A percentile compares a stretch with the other conserved stretches of the same genome.
These are phyloP conservation scores for Citrus trifoliata DNA, from an alignment of 345 rosid genomes.

Conservation along the genomic window DNA sequence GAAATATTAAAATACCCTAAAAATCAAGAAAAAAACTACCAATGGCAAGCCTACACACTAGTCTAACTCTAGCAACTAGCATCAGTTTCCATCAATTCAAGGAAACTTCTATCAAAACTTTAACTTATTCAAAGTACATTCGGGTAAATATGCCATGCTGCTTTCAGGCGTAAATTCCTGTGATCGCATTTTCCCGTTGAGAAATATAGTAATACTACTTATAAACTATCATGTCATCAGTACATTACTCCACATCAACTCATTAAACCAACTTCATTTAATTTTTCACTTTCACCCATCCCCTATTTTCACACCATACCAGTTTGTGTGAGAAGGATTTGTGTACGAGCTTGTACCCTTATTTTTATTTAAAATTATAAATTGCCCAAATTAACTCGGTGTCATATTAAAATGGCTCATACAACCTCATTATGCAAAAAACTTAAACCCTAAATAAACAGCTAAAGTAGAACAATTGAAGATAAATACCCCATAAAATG, in stretches of 20 bases:
- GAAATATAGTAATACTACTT: too few species aligned
- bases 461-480: too few species aligned
- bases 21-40: background rate
- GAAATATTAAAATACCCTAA: background rate
- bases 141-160: background rate
- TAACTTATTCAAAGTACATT: background rate
- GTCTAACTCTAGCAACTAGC: background rate
- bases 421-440: background rate
- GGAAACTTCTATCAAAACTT: background rate
- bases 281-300: background rate
- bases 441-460: background rate
- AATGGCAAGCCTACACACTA: background rate
- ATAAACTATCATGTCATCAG: background rate
- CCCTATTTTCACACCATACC: background rate
- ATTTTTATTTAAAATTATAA: background rate
- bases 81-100: background rate
- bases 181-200: background rate
- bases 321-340: too few species aligned
- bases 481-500: too few species aligned
- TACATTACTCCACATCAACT: background rate
- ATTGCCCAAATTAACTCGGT: background rate
- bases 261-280: background rate
- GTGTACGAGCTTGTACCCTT: too few species aligned
- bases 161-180: background rate
- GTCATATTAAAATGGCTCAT: background rate